Base-by-base conservation (phyloP, 208 protist species). In the Lotmaria passim region DNA sequence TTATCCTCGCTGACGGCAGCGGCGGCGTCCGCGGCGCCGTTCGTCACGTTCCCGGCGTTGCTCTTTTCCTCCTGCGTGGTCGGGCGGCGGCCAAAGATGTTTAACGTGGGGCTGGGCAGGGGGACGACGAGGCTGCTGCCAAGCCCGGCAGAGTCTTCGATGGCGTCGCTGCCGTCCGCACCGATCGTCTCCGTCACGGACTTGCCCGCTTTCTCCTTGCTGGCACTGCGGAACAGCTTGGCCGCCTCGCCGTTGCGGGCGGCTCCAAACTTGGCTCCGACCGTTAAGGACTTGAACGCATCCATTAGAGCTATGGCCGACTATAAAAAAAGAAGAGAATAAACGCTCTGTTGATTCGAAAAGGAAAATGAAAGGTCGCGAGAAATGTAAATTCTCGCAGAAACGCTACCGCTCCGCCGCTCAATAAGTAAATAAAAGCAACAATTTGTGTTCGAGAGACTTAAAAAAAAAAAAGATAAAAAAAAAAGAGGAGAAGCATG, bases 261-360 rank as follows among this genome's bases (percentile, higher is more conserved):
- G 21, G 71, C 53, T 26, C 87, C 62, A 55, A 95, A 95, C 59
- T 70, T 81, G 43, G 85, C 60, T 17, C 87, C 90, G 23, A 89
- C 74, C 23, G 86, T 82, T 15, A 95, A 50, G 7, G 80, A 62
- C 52, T 73, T 78, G 62, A 95, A 95, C 4, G 79, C 72, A 46
- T 89, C 82, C 90, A 93, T 93, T 47, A 3, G 28, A 55, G 21
- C 53, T 31, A 10, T 43, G 47, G 12, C 7, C 0, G 15, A 8
- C 36, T 10, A n/a, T 34, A 36, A 10, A 23, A 62, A 44, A n/a
- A 4, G n/a, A n/a, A n/a, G n/a, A n/a, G n/a, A n/a, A n/a, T n/a
- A n/a, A n/a, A n/a, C n/a, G n/a, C n/a, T n/a, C 21, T 21, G 43
- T 6, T 19, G 33, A 43, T 15, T 6, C 24, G 36, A 28, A 33